Base-by-base conservation (phyloP, 345 rosid genomes). In the Sapria himalayana region DNA sequence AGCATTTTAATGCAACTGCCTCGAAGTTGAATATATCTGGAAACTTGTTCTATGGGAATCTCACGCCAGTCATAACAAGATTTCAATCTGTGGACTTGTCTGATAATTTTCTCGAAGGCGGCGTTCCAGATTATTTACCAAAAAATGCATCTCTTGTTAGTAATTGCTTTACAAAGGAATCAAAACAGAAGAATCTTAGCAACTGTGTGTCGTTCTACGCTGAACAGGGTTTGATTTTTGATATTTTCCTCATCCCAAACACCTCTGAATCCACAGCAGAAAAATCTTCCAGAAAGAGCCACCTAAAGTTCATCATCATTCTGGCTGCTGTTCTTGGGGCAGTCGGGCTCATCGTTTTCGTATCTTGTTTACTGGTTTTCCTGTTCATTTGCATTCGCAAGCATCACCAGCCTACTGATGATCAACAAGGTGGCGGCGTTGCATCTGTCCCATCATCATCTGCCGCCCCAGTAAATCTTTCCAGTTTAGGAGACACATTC, bases 81-180 rank as follows among this genome's bases (percentile, higher is more conserved):
- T 91, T 77, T 52, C 34, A 43, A 13, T 45, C 16, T 3, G 34
- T 52, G 29, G 63, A 80, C 54, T 61, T 91, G 53, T 75, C 92
- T 3, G 72, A 72, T 40, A 91, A 91, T 40, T 91, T 74, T 52
- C 80, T 91, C 19, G 57, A 84, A 49, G 99, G 99, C 37, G 55
- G 33, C 55, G 72, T 84, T 71, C 95, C 86, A 1, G 70, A 67
- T 14, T 77, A 63, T 56, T 61, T 60, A 45, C 37, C 4, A 31
- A 18, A 21, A 9, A 74, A 76, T 48, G 59, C 72, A 22, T 69
- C 82, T 49, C 69, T 82, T 45, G 51, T 15, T 9, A 54, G 62
- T 13, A 89, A 89, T 59, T 89, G 98, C 48, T 93, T 89, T 49
- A 84, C 63, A 46, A 50, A 53, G 41, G 63, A 54, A 33, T 55